Evolutionary conservation across 345 rosid species (phyloP), one percentile per base, ranked within the genome.

Genomic region (Corymbia maculata): DNA sequence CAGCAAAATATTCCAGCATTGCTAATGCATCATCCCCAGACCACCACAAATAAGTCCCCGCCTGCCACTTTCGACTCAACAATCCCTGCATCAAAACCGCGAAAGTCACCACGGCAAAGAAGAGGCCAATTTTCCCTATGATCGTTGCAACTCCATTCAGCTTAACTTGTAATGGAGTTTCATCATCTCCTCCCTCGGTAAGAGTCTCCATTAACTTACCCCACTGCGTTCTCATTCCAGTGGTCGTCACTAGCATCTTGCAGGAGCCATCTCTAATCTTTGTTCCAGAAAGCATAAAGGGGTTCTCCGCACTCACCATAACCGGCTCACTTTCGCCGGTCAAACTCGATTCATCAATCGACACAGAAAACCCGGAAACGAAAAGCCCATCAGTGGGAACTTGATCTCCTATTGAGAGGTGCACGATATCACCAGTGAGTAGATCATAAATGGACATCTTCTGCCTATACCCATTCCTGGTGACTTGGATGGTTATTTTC

Each of bases 171-270:
- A 96, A 90, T 17, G 99, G 99, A 68, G 99, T 97, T 90, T 97
- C 99, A 53, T 97, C 99, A 79, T 96, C 98, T 22, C 99, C 99
- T 51, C 98, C 99, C 91, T 97, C 98, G 28, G 96, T 96, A 19
- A 97, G 95, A 86, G 98, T 96, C n/a, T 97, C 98, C 97, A 97
- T 94, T 87, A 97, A 87, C 90, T 96, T 97, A 88, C 98, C 99
- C 98, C 99, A 97, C 61, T 96, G 98, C 51, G 99, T 97, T 93
- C 98, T 95, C 99, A 97, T 97, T 89, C 99, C 99, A 85, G 96
- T 98, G 13, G 98, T 96, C 14, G 99, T 93, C 59, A 97, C 88
- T 92, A 96, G 8, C 98, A 97, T 95, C 91, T 97, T 97, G 93
- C 98, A 95, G 7, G 99, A 95, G 26, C 99, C 99, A 86, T 97